These are phyloP conservation scores for Phyllostachys edulis DNA, from an alignment of 176 grass and related monocot genomes.

Conservation along the genomic window DNA sequence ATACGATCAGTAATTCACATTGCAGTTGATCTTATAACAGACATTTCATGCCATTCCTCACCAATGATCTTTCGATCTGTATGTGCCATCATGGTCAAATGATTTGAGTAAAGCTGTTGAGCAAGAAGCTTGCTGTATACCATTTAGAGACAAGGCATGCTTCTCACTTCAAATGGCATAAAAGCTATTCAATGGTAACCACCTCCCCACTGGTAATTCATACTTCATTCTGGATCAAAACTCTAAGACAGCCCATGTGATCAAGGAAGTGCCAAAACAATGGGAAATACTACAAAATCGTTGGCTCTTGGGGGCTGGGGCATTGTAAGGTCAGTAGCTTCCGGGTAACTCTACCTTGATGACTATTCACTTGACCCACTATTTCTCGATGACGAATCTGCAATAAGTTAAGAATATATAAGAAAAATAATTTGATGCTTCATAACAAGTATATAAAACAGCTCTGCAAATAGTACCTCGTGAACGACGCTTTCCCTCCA, in stretches of 20 bases:
- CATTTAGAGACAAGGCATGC: background rate
- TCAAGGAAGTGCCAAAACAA: conserved; percentile 27
- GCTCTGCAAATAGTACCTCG: conserved; percentile 50
- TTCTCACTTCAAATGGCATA: conserved; percentile 27
- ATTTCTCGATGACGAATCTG: conserved; percentile 58
- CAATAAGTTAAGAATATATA: conserved; percentile 21
- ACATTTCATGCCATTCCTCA: conserved; percentile 20
- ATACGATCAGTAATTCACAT: conserved; percentile 37
- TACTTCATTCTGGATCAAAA: conserved; percentile 29
- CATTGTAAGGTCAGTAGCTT: conserved; percentile 36
- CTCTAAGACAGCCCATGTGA: conserved; percentile 13
- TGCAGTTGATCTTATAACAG: conserved; percentile 26
- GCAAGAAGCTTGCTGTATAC: conserved; percentile 18
- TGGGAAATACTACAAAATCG: conserved; percentile 36
- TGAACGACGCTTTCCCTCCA: conserved; percentile 78
- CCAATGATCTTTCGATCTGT: conserved; percentile 29
- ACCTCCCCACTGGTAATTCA: conserved; percentile 31
- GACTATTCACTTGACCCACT: conserved; percentile 54
- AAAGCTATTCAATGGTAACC: conserved; percentile 25
- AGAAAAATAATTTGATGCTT: conserved; percentile 29
- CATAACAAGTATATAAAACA: conserved; percentile 20
- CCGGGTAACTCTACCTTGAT: conserved; percentile 32
- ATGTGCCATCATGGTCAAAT: conserved; percentile 34
- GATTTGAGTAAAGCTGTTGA: conserved; percentile 16
- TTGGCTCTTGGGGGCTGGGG: conserved; percentile 16